Evolutionary conservation across 2,329 filamentous ascomycete genomes (phyloP), one percentile per base, ranked within the genome.

Genomic region (Fusarium stilboides): DNA sequence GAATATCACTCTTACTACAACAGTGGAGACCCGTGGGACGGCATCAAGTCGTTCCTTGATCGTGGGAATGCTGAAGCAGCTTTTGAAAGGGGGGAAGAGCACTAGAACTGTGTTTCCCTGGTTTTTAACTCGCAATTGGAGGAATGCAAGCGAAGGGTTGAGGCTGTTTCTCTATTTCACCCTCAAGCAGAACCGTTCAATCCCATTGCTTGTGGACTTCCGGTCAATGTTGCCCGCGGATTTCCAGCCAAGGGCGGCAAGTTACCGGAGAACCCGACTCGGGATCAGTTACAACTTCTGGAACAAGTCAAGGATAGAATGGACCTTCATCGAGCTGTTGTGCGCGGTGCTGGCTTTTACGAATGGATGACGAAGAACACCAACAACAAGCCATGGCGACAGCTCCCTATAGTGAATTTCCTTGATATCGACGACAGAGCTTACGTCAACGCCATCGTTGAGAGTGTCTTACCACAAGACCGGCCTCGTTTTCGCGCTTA

Each of bases 331-430:
- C 57, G 62, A 7, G 62, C 47, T 3, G 39, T 72, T 3, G 8
- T 72, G 9, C 52, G 62, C 8, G 69, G 70, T 1, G 50, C 31
- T 0, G 64, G 71, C 2, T 72, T 69, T n/a, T 51, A 46, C 5
- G 22, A 34, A 1, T 57, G 45, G 56, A 50, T 39, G 46, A 52
- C 10, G 1, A 53, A 26, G 8, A 47, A 8, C 2, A 10, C 13
- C 14, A 1, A 22, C 33, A 43, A 1, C n/a, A 9, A 3, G n/a
- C 19, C 15, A 15, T 12, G 22, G 15, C 42, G 62, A 1, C 9
- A 31, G 4, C 50, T 71, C 0, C 69, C 64, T 3, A 15, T 26
- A 2, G 6, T 59, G 4, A 51, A 72, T 9, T 24, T 72, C 2
- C 37, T 71, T 1, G 37, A 56, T 1, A 15, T 50, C 14, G 47